Conservation (phyloP, 208 protist species). For the Trypanosoma congolense region DNA sequence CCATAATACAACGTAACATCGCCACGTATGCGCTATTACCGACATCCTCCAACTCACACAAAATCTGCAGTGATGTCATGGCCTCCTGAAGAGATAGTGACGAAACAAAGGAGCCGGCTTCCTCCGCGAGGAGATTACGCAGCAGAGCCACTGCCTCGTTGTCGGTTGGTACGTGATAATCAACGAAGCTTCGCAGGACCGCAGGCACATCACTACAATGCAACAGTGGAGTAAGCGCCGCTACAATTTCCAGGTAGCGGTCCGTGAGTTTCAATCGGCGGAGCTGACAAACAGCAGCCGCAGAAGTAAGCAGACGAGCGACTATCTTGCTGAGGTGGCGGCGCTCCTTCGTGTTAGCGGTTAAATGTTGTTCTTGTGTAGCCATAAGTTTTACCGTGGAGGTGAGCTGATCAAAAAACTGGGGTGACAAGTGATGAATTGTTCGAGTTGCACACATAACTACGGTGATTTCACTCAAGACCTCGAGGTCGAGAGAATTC, state of each 20-base stretch:
- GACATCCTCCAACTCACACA: conserved; percentile 16
- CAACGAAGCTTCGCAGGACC: conserved; percentile 14
- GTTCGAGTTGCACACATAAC: conserved; percentile 65
- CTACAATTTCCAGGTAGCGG: conserved; percentile 35
- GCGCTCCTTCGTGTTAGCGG: conserved; percentile 2
- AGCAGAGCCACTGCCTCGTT: conserved; percentile 7
- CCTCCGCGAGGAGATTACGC: conserved; percentile 13
- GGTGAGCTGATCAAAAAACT: conserved; percentile 38
- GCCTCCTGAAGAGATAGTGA: conserved; percentile 15
- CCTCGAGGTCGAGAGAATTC: conserved; percentile 35
- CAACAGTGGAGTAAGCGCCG: conserved; percentile 29
- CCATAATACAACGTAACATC: conserved; percentile 22
- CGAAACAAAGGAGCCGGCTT: conserved; percentile 10
- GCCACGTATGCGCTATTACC: conserved; percentile 7
- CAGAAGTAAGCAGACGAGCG: conserved; percentile 37
- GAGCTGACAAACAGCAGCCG: conserved; percentile 40
- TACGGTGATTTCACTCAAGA: conserved; percentile 59
- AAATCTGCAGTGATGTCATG: conserved; percentile 16
- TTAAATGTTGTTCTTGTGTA: conserved; percentile 15
- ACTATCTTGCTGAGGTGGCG: conserved; percentile 19
- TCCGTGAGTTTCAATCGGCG: conserved; percentile 35
- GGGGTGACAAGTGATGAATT: conserved; percentile 56
- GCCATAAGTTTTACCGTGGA: conserved; percentile 11
- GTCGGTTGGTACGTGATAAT: conserved; percentile 13
- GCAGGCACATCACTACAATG: conserved; percentile 23